Conservation (phyloP, 345 rosid genomes). For the Eucalyptus cladocalyx region DNA sequence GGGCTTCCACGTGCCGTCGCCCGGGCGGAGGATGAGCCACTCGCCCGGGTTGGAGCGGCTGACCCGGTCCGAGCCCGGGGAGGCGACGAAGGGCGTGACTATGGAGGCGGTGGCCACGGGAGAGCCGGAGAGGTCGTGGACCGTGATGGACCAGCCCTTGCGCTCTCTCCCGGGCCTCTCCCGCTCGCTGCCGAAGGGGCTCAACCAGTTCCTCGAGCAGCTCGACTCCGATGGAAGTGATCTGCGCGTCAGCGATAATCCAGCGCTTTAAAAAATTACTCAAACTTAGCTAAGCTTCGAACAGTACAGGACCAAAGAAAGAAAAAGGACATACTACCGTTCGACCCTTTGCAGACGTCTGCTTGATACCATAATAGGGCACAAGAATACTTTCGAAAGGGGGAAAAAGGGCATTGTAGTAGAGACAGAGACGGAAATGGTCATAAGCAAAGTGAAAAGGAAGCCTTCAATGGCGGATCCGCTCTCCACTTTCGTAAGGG, state of each 20-base stretch:
- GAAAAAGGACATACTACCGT: neutral
- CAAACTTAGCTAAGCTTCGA: neutral
- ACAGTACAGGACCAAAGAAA: neutral
- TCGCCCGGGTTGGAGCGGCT: constrained; percentile 85
- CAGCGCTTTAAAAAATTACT: neutral
- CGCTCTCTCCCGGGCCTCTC: constrained; percentile 67
- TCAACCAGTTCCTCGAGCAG: constrained; percentile 53
- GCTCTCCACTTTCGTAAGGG: neutral
- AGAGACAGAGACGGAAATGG: neutral
- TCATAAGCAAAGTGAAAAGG: neutral
- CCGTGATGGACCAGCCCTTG: constrained; percentile 89
- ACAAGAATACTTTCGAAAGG: neutral
- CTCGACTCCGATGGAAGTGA: constrained; percentile 44
- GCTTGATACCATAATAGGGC: neutral
- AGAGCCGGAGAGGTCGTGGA: constrained; percentile 87
- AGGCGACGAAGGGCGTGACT: constrained; percentile 78
- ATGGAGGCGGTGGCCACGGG: constrained; percentile 82
- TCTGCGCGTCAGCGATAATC: constrained; percentile 5
- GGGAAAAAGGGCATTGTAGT: neutral
- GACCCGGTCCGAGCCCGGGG: constrained; percentile 80
- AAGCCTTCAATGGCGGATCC: neutral
- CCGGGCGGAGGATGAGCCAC: constrained; percentile 84
- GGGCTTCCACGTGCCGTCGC: constrained; percentile 78
- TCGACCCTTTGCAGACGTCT: neutral
- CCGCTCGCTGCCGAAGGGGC: constrained; percentile 77